A percentile compares a stretch with the other conserved stretches of the same genome.
phyloP scores from a whole-genome alignment of 352 stramenopile species.

The Blastocystis sp. region DNA sequence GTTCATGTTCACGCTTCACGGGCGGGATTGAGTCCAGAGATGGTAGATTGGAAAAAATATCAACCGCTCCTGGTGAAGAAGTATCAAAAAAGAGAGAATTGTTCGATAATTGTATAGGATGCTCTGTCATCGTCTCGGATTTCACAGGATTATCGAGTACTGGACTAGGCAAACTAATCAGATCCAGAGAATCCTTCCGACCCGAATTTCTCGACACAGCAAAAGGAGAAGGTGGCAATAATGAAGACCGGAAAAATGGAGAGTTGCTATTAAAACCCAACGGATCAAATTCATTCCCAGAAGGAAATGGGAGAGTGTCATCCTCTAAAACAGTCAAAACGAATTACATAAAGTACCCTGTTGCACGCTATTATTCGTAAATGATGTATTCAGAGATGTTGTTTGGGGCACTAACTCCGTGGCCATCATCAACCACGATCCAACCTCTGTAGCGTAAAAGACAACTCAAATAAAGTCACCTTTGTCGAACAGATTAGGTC shows the following conservation, averaged over 20 bases:
- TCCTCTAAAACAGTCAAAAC: neutral
- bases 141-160: neutral
- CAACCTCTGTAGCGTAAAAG: conserved; percentile 4
- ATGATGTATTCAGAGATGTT: neutral
- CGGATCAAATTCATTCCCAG: neutral
- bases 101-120: neutral
- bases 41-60: neutral
- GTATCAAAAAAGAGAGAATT: neutral
- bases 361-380: neutral
- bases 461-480: neutral
- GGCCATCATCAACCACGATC: conserved; percentile 54
- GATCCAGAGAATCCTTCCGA: neutral
- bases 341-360: neutral
- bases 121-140: neutral
- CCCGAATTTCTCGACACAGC: neutral
- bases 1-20: neutral
- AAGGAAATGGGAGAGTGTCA: neutral
- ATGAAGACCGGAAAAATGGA: neutral
- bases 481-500: conserved; percentile 21
- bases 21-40: neutral
- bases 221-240: neutral
- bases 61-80: neutral
- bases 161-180: neutral
- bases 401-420: conserved; percentile 30
- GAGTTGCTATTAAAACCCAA: neutral